Evolutionary conservation across 2,329 filamentous ascomycete species (phyloP).

Genomic region (Colletotrichum caudatum): DNA sequence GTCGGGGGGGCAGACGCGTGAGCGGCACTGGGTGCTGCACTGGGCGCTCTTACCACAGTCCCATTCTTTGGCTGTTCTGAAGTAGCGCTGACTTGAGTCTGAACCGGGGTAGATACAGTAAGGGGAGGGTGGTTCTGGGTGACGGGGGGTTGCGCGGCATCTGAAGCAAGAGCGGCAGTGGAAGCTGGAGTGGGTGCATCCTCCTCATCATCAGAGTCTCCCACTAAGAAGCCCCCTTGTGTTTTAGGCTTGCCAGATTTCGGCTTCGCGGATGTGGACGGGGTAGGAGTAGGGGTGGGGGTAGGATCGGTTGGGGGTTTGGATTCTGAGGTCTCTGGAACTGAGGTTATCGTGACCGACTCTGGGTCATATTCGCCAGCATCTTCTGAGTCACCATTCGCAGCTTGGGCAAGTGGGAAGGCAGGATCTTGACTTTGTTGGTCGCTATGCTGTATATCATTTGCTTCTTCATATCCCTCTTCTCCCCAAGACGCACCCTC

Average conservation of each 20-base stretch:
- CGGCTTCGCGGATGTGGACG: slow-evolving; percentile 43
- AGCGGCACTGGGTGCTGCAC: slow-evolving; percentile 59
- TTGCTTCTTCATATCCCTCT: slow-evolving; percentile 65
- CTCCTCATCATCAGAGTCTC: slow-evolving; percentile 71
- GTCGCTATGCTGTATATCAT: slow-evolving; percentile 68
- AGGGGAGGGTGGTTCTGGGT: slow-evolving; percentile 20
- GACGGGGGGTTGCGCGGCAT: slow-evolving; percentile 12
- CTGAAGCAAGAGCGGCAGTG: slow-evolving; percentile 14
- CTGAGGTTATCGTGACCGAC: slow-evolving; percentile 58
- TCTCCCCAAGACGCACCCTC: slow-evolving; percentile 63
- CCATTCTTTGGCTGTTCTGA: slow-evolving; percentile 43
- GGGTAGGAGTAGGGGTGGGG: slow-evolving; percentile 43
- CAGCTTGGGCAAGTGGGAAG: slow-evolving; percentile 58
- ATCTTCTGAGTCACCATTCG: slow-evolving; percentile 57
- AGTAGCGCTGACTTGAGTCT: slow-evolving; percentile 36
- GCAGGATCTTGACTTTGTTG: slow-evolving; percentile 64
- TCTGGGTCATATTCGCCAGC: slow-evolving; percentile 66
- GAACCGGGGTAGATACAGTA: slow-evolving; percentile 34
- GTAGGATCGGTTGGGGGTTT: slow-evolving; percentile 46
- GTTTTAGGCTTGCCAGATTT: slow-evolving; percentile 67
- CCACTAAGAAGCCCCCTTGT: slow-evolving; percentile 70
- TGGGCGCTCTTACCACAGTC: slow-evolving; percentile 40
- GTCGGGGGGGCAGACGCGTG: slow-evolving; percentile 46
- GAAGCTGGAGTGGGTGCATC: slow-evolving; percentile 43
- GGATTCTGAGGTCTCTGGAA: slow-evolving; percentile 48